These are phyloP conservation scores for Mycosphaerella sp. DNA, from an alignment of 2,329 filamentous ascomycete species.

Conservation along the genomic window DNA sequence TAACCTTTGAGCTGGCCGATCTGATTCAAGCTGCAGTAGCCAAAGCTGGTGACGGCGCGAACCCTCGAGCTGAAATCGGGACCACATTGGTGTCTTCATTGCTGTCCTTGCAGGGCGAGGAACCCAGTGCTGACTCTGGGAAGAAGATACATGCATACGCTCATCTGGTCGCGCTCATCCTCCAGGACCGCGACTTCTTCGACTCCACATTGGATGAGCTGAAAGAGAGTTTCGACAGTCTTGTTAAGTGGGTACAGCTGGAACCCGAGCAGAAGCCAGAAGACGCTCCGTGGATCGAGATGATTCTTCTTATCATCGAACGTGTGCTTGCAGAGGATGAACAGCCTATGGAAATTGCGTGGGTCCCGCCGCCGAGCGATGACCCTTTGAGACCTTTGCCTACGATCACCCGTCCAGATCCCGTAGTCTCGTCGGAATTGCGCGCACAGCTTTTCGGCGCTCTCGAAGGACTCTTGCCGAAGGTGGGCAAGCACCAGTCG, in stretches of 20 bases:
- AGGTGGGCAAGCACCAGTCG: slow-evolving; percentile 78
- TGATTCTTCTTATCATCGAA: slow-evolving; percentile 84
- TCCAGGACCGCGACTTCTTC: slow-evolving; percentile 80
- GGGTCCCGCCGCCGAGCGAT: slow-evolving; percentile 49
- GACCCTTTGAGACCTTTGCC: slow-evolving; percentile 38
- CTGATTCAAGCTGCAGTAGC: slow-evolving; percentile 68
- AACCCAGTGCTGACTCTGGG: slow-evolving; percentile 45
- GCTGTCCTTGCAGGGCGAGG: slow-evolving; percentile 58
- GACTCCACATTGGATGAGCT: slow-evolving; percentile 66
- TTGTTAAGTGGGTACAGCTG: slow-evolving; percentile 73
- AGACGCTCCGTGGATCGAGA: slow-evolving; percentile 85
- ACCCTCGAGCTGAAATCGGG: slow-evolving; percentile 66
- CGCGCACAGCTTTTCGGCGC: slow-evolving; percentile 67
- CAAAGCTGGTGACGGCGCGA: slow-evolving; percentile 54
- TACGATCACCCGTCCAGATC: slow-evolving; percentile 54
- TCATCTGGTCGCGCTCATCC: slow-evolving; percentile 79
- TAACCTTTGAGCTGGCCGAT: slow-evolving; percentile 86
- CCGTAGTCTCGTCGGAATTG: slow-evolving; percentile 58
- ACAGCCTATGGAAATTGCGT: slow-evolving; percentile 67
- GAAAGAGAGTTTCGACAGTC: slow-evolving; percentile 66
- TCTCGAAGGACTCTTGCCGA: slow-evolving; percentile 76
- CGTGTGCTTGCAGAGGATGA: slow-evolving; percentile 84
- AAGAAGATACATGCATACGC: slow-evolving; percentile 84
- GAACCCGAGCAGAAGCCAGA: slow-evolving; percentile 61
- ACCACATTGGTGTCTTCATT: slow-evolving; percentile 78